Evolutionary conservation across 495 filamentous ascomycete genomes (phyloP).

Genomic region (Parathielavia hyrcaniae): DNA sequence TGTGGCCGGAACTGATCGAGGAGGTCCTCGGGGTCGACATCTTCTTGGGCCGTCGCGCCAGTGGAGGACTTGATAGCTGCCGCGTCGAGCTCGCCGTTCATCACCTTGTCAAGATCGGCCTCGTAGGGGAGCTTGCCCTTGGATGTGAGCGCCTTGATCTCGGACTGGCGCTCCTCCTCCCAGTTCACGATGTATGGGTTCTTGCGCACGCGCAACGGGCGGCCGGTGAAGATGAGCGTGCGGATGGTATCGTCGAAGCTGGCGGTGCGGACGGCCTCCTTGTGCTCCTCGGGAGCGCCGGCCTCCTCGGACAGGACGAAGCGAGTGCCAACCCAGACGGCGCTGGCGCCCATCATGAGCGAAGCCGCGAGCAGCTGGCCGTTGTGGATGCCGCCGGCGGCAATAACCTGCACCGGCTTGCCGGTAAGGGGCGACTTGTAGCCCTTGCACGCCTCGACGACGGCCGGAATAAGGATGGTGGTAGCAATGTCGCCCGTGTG

Average conservation of each 20-base stretch:
- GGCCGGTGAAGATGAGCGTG: constrained; percentile 97
- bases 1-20: constrained; percentile 88
- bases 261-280: constrained; percentile 90
- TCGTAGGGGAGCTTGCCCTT: constrained; percentile 91
- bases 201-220: constrained; percentile 84
- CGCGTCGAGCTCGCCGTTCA: constrained; percentile 46
- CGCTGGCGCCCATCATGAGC: constrained; percentile 85
- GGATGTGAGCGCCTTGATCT: constrained; percentile 85
- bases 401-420: constrained; percentile 78
- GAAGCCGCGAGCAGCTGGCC: constrained; percentile 83
- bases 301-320: constrained; percentile 94
- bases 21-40: constrained; percentile 56
- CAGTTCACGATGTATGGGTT: constrained; percentile 92
- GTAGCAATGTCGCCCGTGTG: constrained; percentile 74
- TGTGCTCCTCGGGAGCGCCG: constrained; percentile 86
- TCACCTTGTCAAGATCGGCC: constrained; percentile 81
- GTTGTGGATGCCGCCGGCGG: constrained; percentile 91
- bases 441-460: constrained; percentile 73
- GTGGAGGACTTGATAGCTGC: constrained; percentile 72
- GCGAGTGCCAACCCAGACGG: constrained; percentile 93
- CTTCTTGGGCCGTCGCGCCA: constrained; percentile 56
- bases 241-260: constrained; percentile 91
- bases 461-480: constrained; percentile 71
- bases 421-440: constrained; percentile 83
- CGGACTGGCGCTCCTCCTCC: constrained; percentile 80